Conservation (phyloP, 345 rosid genomes). For the Luvunga scandens region DNA sequence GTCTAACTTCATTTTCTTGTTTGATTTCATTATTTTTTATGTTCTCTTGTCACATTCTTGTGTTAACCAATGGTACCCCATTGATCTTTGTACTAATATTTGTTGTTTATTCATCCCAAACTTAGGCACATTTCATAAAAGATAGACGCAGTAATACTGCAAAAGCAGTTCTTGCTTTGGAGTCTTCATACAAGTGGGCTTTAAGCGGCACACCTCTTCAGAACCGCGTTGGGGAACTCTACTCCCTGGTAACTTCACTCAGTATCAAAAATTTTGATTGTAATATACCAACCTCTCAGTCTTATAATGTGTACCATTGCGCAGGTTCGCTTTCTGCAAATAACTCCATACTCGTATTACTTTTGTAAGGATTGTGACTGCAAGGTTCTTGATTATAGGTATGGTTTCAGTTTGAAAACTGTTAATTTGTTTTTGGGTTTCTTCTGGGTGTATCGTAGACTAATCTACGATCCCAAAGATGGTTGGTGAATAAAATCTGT, state of each 20-base stretch:
- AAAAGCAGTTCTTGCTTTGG: conserved; percentile 81
- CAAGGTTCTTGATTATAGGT: conserved; percentile 83
- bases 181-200: conserved; percentile 88
- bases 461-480: background rate
- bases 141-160: conserved; percentile 92
- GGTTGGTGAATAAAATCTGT: background rate
- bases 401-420: conserved; percentile 21
- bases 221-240: conserved; percentile 97
- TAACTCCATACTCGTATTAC: conserved; percentile 88
- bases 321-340: conserved; percentile 91
- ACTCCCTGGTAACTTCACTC: conserved; percentile 70
- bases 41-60: background rate
- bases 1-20: background rate
- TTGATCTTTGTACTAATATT: background rate
- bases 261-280: conserved; percentile 11
- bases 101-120: background rate
- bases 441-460: background rate
- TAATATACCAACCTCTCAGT: conserved; percentile 11
- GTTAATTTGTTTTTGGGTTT: background rate
- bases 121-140: conserved; percentile 85
- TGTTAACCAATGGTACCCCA: background rate
- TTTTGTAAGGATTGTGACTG: conserved; percentile 95
- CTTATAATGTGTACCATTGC: conserved; percentile 19
- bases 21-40: background rate
- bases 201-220: conserved; percentile 98